Evolutionary conservation across 2,329 filamentous ascomycete species (phyloP).

Genomic region (Fusarium sp.): DNA sequence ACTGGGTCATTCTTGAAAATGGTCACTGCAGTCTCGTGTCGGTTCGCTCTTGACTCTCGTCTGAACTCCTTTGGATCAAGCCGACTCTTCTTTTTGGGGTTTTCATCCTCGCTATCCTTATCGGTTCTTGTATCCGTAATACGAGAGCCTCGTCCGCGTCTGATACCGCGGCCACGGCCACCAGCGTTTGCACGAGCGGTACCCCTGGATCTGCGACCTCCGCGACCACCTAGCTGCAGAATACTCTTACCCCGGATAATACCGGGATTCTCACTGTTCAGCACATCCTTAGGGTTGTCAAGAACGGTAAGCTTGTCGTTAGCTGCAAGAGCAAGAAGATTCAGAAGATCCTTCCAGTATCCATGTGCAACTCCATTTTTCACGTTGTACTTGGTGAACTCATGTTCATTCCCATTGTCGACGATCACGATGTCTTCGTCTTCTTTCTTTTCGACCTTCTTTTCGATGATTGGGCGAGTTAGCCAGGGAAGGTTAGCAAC

Average conservation of each 20-base stretch:
- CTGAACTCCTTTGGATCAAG: conserved; percentile 40
- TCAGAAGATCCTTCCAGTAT: conserved; percentile 73
- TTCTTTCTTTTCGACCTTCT: conserved; percentile 60
- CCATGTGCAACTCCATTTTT: conserved; percentile 66
- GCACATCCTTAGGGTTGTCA: conserved; percentile 55
- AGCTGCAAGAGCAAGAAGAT: conserved; percentile 66
- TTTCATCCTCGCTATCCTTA: background rate
- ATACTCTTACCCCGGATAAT: conserved; percentile 45
- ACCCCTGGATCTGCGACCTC: conserved; percentile 4
- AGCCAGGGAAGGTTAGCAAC: conserved; percentile 68
- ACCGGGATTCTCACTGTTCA: conserved; percentile 55
- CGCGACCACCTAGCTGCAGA: conserved; percentile 8
- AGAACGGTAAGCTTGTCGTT: conserved; percentile 61
- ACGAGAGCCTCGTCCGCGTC: background rate
- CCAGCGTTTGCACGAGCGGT: background rate
- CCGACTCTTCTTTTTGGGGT: background rate
- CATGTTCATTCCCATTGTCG: conserved; percentile 54
- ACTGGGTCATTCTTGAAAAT: conserved; percentile 59
- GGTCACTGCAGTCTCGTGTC: conserved; percentile 58
- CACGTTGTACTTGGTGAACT: conserved; percentile 57
- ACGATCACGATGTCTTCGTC: conserved; percentile 55
- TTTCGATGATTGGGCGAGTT: conserved; percentile 67
- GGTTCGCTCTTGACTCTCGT: conserved; percentile 53
- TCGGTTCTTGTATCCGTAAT: background rate
- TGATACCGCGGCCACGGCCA: background rate